Evolutionary conservation across 2,329 filamentous ascomycete genomes (phyloP).

Genomic region (Elsinoe perseae): DNA sequence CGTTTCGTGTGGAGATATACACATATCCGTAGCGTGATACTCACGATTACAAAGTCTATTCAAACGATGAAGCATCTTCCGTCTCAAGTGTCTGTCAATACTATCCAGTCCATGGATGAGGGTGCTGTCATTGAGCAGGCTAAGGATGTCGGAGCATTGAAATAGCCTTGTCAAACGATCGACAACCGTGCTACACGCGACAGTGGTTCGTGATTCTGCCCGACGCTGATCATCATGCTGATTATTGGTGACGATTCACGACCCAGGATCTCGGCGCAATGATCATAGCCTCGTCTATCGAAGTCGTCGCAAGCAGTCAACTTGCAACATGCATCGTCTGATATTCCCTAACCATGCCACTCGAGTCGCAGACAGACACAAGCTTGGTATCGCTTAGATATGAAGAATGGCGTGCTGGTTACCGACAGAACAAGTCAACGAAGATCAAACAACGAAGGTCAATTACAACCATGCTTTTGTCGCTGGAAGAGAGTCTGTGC

Average conservation of each 20-base stretch:
- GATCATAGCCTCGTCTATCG: not conserved
- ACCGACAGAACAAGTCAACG: not conserved
- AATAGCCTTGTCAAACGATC: not conserved
- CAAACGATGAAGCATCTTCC: not conserved
- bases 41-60: not conserved
- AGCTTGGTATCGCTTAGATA: not conserved
- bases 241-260: not conserved
- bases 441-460: constrained; percentile 3
- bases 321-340: not conserved
- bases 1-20: not conserved
- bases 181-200: not conserved
- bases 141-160: not conserved
- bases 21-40: not conserved
- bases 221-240: too few species aligned
- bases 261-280: not conserved
- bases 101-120: too few species aligned
- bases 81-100: not conserved
- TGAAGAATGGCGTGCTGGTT: not conserved
- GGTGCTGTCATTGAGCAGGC: too few species aligned
- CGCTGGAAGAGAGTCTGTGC: not conserved
- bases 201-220: too few species aligned
- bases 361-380: not conserved
- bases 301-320: not conserved
- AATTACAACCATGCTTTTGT: not conserved
- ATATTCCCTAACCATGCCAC: not conserved